These are phyloP conservation scores for Aspergillus flavus DNA, from an alignment of 2,329 filamentous ascomycete species.

Conservation along the genomic window DNA sequence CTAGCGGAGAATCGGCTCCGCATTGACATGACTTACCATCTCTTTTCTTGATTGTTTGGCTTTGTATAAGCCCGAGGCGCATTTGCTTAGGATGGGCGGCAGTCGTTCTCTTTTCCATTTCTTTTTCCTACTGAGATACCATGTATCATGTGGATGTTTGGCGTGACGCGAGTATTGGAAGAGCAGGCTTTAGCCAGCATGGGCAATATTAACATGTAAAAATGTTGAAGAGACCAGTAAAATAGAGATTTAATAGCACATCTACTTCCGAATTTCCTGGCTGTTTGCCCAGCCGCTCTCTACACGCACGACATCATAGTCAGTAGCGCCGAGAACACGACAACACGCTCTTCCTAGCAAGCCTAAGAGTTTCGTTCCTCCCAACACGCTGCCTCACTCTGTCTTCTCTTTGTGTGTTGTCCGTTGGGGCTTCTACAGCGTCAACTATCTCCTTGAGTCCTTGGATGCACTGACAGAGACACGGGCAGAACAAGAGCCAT, in stretches of 20 bases:
- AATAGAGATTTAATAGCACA: constrained; percentile 3
- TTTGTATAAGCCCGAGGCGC: not conserved
- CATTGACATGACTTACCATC: not conserved
- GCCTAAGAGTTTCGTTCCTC: not conserved
- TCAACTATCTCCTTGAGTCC: not conserved
- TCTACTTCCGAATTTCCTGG: not conserved
- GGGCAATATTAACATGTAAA: not conserved
- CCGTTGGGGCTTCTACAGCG: not conserved
- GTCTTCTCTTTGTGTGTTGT: not conserved
- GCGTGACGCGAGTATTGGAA: constrained; percentile 3
- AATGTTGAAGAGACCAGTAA: not conserved
- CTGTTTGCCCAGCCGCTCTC: not conserved
- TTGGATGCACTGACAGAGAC: not conserved
- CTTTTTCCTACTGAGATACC: constrained; percentile 1
- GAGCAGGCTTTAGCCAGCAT: not conserved
- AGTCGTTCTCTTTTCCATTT: not conserved
- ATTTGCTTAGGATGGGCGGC: not conserved
- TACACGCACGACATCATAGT: not conserved
- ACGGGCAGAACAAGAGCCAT: not conserved
- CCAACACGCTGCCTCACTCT: not conserved
- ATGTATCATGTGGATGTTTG: constrained; percentile 8
- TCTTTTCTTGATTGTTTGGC: not conserved
- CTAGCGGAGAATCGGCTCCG: not conserved
- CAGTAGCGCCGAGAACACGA: not conserved
- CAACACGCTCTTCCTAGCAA: not conserved